Conservation (phyloP, 441 rosid species). For the Kokia cookei region DNA sequence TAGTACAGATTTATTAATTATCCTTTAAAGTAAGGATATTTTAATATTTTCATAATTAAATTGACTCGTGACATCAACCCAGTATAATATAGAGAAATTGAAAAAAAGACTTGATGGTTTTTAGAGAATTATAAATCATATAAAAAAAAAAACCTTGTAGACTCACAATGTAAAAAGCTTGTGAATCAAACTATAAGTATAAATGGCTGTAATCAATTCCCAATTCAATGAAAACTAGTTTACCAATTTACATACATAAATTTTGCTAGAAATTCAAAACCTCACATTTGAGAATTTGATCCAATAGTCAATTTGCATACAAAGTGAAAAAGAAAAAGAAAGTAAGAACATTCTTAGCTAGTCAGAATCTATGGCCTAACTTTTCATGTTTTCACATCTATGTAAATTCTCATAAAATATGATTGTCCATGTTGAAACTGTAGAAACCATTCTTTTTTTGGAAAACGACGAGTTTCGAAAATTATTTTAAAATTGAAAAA, state of each 20-base stretch:
- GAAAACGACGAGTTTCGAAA: no score
- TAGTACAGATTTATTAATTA: no score
- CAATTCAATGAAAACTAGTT: not conserved
- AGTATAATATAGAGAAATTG: no score
- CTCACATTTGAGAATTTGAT: not conserved
- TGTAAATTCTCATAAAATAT: not conserved
- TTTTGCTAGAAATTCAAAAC: not conserved
- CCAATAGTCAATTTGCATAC: slow-evolving; percentile 4
- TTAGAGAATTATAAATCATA: not conserved
- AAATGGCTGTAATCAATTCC: not conserved
- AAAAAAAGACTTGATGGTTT: not conserved
- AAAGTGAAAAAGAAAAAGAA: not conserved
- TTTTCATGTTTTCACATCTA: not conserved
- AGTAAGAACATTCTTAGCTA: not conserved
- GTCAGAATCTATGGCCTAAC: not conserved
- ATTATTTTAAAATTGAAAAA: no score
- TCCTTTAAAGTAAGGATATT: no score
- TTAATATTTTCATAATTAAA: no score
- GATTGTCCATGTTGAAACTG: not conserved
- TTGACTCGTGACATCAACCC: no score
- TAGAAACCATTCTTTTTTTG: no score
- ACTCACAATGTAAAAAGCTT: not conserved
- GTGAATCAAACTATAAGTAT: not conserved
- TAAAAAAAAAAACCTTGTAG: not conserved
- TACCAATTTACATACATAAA: not conserved